phyloP scores from a whole-genome alignment of 2,329 filamentous ascomycete genomes.

The Elsinoe fawcettii region DNA sequence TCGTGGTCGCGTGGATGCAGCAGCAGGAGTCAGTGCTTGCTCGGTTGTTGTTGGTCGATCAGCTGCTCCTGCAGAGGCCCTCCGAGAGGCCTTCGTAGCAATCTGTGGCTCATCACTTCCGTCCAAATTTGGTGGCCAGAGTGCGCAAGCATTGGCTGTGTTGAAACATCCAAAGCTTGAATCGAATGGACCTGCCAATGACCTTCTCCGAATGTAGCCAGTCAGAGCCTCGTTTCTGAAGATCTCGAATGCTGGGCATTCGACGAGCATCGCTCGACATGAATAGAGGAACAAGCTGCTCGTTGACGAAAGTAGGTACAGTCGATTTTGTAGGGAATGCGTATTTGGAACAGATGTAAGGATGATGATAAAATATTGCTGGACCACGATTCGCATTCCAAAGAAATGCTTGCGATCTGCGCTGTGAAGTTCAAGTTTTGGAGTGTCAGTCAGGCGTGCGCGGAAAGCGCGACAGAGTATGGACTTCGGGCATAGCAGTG shows the following conservation, averaged over 20 bases:
- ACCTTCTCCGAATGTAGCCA: constrained; percentile 18
- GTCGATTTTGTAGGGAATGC: neutral
- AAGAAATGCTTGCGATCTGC: neutral
- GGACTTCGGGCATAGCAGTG: too few species aligned
- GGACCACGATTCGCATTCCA: neutral
- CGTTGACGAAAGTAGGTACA: neutral
- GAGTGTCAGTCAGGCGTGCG: too few species aligned
- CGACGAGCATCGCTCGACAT: constrained; percentile 16
- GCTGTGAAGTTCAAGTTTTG: too few species aligned
- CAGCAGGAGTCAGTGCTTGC: neutral
- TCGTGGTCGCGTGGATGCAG: neutral
- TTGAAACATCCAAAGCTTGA: constrained; percentile 8
- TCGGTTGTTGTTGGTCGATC: constrained; percentile 4
- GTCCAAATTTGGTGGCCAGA: constrained; percentile 8
- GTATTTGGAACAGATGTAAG: neutral
- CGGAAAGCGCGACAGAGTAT: too few species aligned
- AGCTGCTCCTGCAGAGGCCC: constrained; percentile 1
- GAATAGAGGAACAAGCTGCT: neutral
- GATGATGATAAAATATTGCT: neutral
- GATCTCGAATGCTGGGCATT: constrained; percentile 21
- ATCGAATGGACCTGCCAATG: constrained; percentile 14
- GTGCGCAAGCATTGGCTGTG: neutral
- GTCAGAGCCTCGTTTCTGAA: constrained; percentile 23
- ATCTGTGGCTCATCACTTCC: neutral
- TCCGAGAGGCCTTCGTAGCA: neutral